Evolutionary conservation across 2,329 filamentous ascomycete genomes (phyloP).

Genomic region (Epichloe gansuensis): DNA sequence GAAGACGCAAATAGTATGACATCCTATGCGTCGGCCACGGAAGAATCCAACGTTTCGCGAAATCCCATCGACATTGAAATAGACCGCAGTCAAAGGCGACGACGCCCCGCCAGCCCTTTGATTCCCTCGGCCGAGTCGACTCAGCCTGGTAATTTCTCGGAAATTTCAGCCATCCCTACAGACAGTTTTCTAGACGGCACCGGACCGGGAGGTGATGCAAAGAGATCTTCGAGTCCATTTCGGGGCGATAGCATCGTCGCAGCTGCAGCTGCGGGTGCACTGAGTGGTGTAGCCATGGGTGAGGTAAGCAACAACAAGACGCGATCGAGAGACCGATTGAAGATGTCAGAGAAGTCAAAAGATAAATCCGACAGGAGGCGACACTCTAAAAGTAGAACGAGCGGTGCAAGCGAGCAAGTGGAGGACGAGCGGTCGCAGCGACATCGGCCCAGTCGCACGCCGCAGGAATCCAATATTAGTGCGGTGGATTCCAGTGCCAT

Average conservation of each 20-base stretch:
- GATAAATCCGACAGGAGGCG: constrained; percentile 39
- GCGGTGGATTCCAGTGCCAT: constrained; percentile 41
- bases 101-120: constrained; percentile 55
- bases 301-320: constrained; percentile 33
- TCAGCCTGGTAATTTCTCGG: constrained; percentile 57
- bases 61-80: constrained; percentile 88
- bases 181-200: constrained; percentile 52
- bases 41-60: constrained; percentile 64
- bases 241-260: constrained; percentile 26
- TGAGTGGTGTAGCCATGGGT: constrained; percentile 28
- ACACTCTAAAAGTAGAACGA: constrained; percentile 35
- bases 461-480: constrained; percentile 40
- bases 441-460: constrained; percentile 38
- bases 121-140: constrained; percentile 50
- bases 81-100: constrained; percentile 45
- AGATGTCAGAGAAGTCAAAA: constrained; percentile 28
- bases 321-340: constrained; percentile 31
- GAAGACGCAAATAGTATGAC: constrained; percentile 56
- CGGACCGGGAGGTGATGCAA: constrained; percentile 29
- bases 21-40: constrained; percentile 67
- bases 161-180: constrained; percentile 66
- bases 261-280: constrained; percentile 21
- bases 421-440: constrained; percentile 35
- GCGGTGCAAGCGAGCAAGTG: constrained; percentile 34
- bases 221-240: constrained; percentile 30